Conservation (phyloP, 768 basidiomycete species). For the Melanogaster broomeanus region DNA sequence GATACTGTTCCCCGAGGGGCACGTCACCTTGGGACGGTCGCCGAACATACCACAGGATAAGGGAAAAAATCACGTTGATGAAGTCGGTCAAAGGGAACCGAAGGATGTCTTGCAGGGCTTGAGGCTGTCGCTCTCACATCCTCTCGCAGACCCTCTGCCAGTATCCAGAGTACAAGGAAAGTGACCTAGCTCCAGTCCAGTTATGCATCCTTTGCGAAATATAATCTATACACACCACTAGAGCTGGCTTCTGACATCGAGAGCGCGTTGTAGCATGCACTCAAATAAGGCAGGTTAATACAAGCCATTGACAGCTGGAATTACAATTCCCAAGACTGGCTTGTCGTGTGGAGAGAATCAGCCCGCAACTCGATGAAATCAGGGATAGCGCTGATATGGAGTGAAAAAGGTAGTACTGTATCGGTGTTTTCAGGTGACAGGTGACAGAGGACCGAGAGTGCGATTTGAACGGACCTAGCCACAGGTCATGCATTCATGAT, state of each 20-base stretch:
- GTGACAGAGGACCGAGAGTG: no score
- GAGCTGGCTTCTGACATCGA: background rate
- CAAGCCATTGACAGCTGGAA: no score
- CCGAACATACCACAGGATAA: slow-evolving; percentile 14
- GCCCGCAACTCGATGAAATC: no score
- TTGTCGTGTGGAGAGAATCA: no score
- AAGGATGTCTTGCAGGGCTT: slow-evolving; percentile 7
- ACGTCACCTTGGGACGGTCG: slow-evolving; percentile 1
- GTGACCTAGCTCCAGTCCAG: slow-evolving; percentile 2
- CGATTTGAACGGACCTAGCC: no score
- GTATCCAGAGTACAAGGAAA: slow-evolving; percentile 15
- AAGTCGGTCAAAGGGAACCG: slow-evolving; percentile 21
- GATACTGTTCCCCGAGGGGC: slow-evolving; percentile 7
- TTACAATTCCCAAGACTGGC: no score
- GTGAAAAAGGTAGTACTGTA: no score
- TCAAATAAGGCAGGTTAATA: no score
- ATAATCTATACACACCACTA: background rate
- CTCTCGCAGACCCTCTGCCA: slow-evolving; percentile 11
- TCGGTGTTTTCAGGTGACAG: no score
- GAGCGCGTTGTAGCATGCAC: background rate
- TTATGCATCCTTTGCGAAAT: background rate
- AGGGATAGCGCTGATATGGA: no score
- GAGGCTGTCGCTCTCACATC: background rate
- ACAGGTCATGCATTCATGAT: no score
- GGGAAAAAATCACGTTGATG: slow-evolving; percentile 15